Evolutionary conservation across 129 eudicot genomes (phyloP), one percentile per base, ranked within the genome.

Genomic region (Arctium lappa): DNA sequence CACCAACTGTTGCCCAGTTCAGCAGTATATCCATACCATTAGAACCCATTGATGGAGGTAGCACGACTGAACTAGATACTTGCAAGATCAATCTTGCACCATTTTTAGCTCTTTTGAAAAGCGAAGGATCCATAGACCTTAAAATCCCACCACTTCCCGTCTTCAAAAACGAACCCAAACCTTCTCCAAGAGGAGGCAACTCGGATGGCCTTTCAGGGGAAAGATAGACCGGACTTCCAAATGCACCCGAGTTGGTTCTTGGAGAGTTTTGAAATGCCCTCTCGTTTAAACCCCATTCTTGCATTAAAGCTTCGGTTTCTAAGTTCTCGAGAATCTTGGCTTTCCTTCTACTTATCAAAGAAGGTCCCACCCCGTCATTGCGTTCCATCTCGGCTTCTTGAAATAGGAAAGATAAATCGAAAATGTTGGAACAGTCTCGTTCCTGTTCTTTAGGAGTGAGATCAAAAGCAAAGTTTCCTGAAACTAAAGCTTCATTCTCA

Each of bases 261-360:
- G 94, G 98, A 82, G 92, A 88, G 77, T 87, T 40, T 75, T 81
- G 84, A 81, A 93, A 93, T 1, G 87, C 88, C 30, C 78, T 74
- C 72, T 92, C 95, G 40, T 86, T 85, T 29, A 92, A 80, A 66
- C 94, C 97, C 97, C 92, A 88, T 84, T 86, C 84, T 72, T 80
- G 82, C 97, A 92, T 92, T 80, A 92, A 88, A 68, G 86, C 82
- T 71, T 92, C 89, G 0, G 97, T 92, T 86, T 90, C 97, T 82
- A 91, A 77, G 66, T 89, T 86, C 46, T 93, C 96, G 8, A 93
- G 90, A 82, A 85, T 69, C 83, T 85, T 84, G 30, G 89, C 92
- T 74, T 94, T 89, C 80, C 87, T 84, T 80, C 81, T 86, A 70
- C 88, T 85, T 74, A 85, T 87, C 70, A 87, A 70, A 68, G 89